Evolutionary conservation across 192 early-diverging fungal species (phyloP).

Genomic region (Rhizoclosmatium globosum): DNA sequence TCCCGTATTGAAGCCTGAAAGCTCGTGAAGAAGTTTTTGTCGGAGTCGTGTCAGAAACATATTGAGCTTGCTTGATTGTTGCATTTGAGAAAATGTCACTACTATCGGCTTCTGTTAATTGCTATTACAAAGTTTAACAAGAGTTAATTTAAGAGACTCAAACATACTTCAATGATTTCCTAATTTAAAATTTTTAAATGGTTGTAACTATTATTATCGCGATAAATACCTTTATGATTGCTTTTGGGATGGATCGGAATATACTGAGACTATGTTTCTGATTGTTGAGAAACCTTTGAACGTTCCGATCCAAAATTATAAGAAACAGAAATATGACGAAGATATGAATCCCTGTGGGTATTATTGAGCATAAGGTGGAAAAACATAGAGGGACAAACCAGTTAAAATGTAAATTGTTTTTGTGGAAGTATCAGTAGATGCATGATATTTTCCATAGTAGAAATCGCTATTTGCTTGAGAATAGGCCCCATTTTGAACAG

Average conservation of each 20-base stretch:
- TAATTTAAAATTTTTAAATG: background rate
- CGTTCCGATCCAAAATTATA: background rate
- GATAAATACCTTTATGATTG: background rate
- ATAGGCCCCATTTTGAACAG: background rate
- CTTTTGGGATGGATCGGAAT: background rate
- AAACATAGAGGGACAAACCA: background rate
- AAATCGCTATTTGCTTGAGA: background rate
- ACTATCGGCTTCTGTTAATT: background rate
- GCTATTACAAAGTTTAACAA: background rate
- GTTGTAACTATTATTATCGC: background rate
- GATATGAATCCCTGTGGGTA: background rate
- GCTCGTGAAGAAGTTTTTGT: background rate
- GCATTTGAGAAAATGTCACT: background rate
- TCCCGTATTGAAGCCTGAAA: background rate
- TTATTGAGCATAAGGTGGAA: too few relatives aligned
- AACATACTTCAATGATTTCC: background rate
- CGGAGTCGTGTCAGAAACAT: background rate
- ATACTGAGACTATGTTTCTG: background rate
- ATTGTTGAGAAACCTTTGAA: background rate
- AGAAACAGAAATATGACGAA: background rate
- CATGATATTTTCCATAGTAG: background rate
- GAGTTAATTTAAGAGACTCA: background rate
- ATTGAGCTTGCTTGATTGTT: background rate
- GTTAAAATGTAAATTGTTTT: background rate
- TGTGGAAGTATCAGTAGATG: background rate